Conservation (phyloP, 148 eudicot species). For the Heliosperma pusillum region DNA sequence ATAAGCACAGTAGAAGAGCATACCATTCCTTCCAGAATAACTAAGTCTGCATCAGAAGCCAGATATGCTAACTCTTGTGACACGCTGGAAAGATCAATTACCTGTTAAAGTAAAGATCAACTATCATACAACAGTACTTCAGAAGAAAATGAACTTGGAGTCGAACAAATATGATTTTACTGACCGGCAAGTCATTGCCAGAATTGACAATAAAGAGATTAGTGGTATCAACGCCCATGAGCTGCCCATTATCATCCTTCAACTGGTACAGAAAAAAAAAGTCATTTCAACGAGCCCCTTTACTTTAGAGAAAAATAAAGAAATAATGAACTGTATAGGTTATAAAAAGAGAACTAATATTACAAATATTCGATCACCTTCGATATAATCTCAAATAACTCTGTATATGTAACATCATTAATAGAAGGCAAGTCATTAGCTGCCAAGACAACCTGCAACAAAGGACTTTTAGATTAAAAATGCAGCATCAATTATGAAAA, state of each 20-base stretch:
- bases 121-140: conserved; percentile 8
- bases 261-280: conserved; percentile 38
- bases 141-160: conserved; percentile 3
- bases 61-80: conserved; percentile 92
- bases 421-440: conserved; percentile 97
- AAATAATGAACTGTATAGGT: neutral
- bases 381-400: conserved; percentile 67
- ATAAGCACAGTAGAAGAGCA: conserved; percentile 26
- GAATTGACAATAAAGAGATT: conserved; percentile 89
- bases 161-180: conserved; percentile 21
- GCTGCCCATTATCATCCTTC: conserved; percentile 82
- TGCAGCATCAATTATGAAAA: neutral
- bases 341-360: neutral
- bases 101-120: conserved; percentile 41
- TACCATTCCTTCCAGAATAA: conserved; percentile 97
- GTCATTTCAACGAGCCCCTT: neutral
- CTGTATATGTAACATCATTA: conserved; percentile 81
- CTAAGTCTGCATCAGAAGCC: conserved; percentile 90
- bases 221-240: conserved; percentile 75
- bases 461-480: neutral
- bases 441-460: conserved; percentile 84
- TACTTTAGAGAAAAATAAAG: neutral
- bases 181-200: conserved; percentile 97
- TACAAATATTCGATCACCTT: conserved; percentile 46
- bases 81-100: conserved; percentile 81